Conservation (phyloP, 345 rosid species). For the Camelina sativa region DNA sequence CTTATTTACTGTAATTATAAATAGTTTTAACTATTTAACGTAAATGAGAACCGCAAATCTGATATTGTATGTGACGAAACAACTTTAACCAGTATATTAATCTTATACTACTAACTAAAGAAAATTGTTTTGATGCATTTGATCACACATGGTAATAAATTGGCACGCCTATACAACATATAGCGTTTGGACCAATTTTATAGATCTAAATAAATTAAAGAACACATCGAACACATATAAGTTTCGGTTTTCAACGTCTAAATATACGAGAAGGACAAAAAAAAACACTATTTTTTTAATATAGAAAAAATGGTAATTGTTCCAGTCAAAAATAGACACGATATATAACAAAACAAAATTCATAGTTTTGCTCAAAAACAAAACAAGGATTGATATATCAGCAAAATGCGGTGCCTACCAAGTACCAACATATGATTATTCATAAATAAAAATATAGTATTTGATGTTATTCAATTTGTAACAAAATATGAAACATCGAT, state of each 20-base stretch:
- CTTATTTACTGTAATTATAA: not conserved
- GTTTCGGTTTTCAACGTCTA: constrained; percentile 41
- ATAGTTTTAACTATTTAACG: not conserved
- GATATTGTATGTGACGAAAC: not conserved
- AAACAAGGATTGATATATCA: constrained; percentile 32
- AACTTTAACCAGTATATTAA: not conserved
- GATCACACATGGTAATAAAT: not conserved
- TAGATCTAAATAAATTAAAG: constrained; percentile 9
- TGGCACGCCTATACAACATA: constrained; percentile 29
- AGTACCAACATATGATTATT: constrained; percentile 37
- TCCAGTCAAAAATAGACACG: constrained; percentile 32
- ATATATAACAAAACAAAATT: constrained; percentile 31
- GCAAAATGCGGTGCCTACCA: constrained; percentile 40
- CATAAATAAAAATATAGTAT: too few species aligned
- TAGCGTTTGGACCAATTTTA: constrained; percentile 34
- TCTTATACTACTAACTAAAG: not conserved
- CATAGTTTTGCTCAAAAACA: constrained; percentile 35
- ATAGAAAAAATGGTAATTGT: not conserved
- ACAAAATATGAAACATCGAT: constrained; percentile 36
- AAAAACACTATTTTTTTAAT: not conserved
- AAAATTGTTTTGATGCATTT: constrained; percentile 6
- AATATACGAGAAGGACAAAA: constrained; percentile 10
- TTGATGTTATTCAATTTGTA: constrained; percentile 3
- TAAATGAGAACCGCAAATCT: constrained; percentile 5
- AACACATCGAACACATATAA: constrained; percentile 28